Conservation (phyloP, 2,329 filamentous ascomycete genomes). For the Rutstroemia sp. region DNA sequence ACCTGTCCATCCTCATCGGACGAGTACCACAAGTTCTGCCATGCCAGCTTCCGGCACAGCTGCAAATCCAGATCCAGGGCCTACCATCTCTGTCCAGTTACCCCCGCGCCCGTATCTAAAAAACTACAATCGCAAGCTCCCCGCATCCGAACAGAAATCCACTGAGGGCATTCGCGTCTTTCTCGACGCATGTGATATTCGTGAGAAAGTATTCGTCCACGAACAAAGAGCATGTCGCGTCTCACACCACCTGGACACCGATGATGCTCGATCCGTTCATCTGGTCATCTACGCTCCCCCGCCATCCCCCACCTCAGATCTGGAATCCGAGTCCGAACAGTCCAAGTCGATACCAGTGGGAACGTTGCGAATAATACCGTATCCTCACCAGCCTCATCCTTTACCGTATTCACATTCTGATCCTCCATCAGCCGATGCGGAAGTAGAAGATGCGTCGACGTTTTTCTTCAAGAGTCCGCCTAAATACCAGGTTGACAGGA, state of each 20-base stretch:
- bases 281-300: neutral
- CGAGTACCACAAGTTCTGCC: neutral
- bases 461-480: slow-evolving; percentile 1
- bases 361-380: neutral
- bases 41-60: neutral
- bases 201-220: slow-evolving; percentile 5
- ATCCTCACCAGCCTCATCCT: neutral
- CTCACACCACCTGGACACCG: neutral
- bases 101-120: neutral
- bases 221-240: neutral
- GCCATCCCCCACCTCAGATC: neutral
- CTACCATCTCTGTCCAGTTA: neutral
- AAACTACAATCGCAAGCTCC: neutral
- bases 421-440: neutral
- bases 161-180: neutral
- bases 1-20: too few species aligned
- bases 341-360: neutral
- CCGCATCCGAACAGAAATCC: neutral
- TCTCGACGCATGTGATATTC: neutral
- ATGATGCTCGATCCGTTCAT: slow-evolving; percentile 5
- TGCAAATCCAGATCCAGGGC: neutral
- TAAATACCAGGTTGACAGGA: slow-evolving; percentile 18
- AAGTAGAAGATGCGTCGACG: neutral
- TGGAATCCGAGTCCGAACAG: neutral
- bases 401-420: neutral